phyloP scores from a whole-genome alignment of 176 grass and related monocot species.

The Triticum aestivum region IWGSC_CS_RefSeq_v2.1 NC_057806.1:485838873-485839372 shows the following conservation, averaged over 20 bases:
- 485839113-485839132: background rate
- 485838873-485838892: slow-evolving; percentile 77
- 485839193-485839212: background rate
- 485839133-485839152: background rate
- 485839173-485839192: background rate
- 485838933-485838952: slow-evolving; percentile 83
- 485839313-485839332: too few species aligned
- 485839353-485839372: too few species aligned
- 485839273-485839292: too few species aligned
- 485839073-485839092: background rate
- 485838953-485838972: slow-evolving; percentile 88
- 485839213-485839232: background rate
- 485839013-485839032: slow-evolving; percentile 95
- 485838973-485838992: slow-evolving; percentile 59
- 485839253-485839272: too few species aligned
- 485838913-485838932: slow-evolving; percentile 95
- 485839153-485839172: background rate
- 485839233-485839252: background rate
- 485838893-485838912: slow-evolving; percentile 71
- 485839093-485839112: background rate
- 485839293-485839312: too few species aligned
- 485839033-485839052: slow-evolving; percentile 76
- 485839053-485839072: slow-evolving; percentile 38
- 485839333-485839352: too few species aligned
- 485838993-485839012: slow-evolving; percentile 54